Base-by-base conservation (phyloP, 1,284 basidiomycete genomes). In the Entoloma clypeatum region DNA sequence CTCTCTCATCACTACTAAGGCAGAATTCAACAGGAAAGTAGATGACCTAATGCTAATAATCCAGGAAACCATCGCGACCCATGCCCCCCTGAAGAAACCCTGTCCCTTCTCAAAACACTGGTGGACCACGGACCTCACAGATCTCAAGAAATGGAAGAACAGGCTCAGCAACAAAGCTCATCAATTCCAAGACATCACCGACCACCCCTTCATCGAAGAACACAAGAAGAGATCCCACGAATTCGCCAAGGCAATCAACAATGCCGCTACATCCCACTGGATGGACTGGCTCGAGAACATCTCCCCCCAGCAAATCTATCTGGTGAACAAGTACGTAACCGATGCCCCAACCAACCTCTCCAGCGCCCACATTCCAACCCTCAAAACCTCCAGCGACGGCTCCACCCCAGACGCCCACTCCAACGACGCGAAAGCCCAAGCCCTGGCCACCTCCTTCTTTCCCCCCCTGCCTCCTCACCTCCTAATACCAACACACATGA, bases 141-240 rank as follows among this genome's bases (percentile, higher is more conserved):
- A n/a, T n/a, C n/a, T n/a, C n/a, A n/a, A n/a, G n/a, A n/a, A n/a
- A n/a, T n/a, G n/a, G n/a, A n/a, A n/a, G n/a, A n/a, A n/a, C n/a
- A n/a, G n/a, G n/a, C n/a, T n/a, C n/a, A n/a, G n/a, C n/a, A n/a
- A n/a, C n/a, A n/a, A n/a, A n/a, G n/a, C n/a, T n/a, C n/a, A n/a
- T n/a, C n/a, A n/a, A n/a, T n/a, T n/a, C n/a, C n/a, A n/a, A n/a
- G n/a, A n/a, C n/a, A n/a, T n/a, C n/a, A n/a, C n/a, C n/a, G n/a
- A n/a, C 35, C n/a, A 36, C 35, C 14, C 35, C 23, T 2, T 27
- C 27, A 22, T 36, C 35, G 6, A 36, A 36, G 2, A 11, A 17
- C 1, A 25, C 13, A 17, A 25, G 35, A 25, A 24, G 22, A 1
- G 2, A 16, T n/a, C n/a, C 2, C 23, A 36, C 16, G 23, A 26